phyloP scores from a whole-genome alignment of 1,284 basidiomycete species.

The Tilletia indica region DNA sequence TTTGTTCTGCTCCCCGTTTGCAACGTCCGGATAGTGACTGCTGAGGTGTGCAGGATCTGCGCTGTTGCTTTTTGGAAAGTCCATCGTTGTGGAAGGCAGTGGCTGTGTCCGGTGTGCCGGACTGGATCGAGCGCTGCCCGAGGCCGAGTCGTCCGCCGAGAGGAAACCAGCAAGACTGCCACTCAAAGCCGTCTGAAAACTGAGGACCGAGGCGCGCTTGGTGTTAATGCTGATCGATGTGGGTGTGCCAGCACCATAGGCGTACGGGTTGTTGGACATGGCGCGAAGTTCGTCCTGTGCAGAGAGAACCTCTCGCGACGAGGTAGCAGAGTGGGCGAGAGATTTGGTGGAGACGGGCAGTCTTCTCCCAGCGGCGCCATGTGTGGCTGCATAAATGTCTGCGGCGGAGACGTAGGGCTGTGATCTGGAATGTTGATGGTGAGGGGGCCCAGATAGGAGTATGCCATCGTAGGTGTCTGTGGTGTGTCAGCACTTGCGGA shows the following conservation, averaged over 20 bases:
- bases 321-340: slow-evolving; percentile 3
- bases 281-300: slow-evolving; percentile 5
- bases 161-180: slow-evolving; percentile 28
- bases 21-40: no score
- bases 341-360: neutral
- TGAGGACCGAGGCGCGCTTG: slow-evolving; percentile 42
- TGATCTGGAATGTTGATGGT: slow-evolving; percentile 10
- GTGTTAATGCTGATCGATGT: slow-evolving; percentile 3
- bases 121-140: slow-evolving; percentile 25
- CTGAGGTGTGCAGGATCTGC: no score
- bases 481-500: no score
- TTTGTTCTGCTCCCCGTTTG: no score
- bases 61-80: no score
- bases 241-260: neutral
- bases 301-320: neutral
- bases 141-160: slow-evolving; percentile 34
- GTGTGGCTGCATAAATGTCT: neutral
- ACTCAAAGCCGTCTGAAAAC: slow-evolving; percentile 49
- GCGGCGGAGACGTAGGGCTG: slow-evolving; percentile 6
- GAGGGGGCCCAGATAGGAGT: neutral
- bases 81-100: neutral
- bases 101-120: slow-evolving; percentile 13
- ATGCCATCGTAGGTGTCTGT: no score
- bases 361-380: neutral
- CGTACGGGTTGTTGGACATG: neutral